Evolutionary conservation across 257 asterid genomes (phyloP).

Genomic region (Schizonepeta tenuifolia): DNA sequence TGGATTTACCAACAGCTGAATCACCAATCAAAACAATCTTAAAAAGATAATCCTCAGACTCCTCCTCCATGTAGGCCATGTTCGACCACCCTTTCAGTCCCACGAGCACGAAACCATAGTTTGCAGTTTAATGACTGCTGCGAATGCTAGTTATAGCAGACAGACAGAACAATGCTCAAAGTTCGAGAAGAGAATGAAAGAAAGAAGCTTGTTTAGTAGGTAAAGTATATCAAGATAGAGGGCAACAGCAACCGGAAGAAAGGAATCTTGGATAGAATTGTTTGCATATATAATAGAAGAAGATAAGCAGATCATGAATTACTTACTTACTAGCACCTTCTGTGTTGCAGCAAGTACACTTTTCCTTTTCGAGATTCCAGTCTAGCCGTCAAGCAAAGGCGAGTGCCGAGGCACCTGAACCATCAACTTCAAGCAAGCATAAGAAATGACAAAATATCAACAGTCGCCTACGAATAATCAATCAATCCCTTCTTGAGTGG

Average conservation of each 20-base stretch:
- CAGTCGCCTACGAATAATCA: background rate
- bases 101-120: constrained; percentile 44
- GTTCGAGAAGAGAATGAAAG: constrained; percentile 16
- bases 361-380: constrained; percentile 25
- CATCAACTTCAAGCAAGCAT: constrained; percentile 35
- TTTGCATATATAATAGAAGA: constrained; percentile 21
- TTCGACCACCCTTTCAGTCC: constrained; percentile 40
- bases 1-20: constrained; percentile 93
- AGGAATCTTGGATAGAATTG: constrained; percentile 32
- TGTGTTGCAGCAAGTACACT: constrained; percentile 4
- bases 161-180: constrained; percentile 14
- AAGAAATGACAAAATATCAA: constrained; percentile 30
- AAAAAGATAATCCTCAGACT: constrained; percentile 72
- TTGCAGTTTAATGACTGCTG: constrained; percentile 23
- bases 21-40: constrained; percentile 75
- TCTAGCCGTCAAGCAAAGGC: constrained; percentile 23
- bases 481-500: background rate
- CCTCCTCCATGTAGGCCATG: constrained; percentile 67
- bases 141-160: constrained; percentile 16
- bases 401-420: constrained; percentile 45
- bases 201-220: constrained; percentile 49
- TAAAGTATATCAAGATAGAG: constrained; percentile 30
- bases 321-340: constrained; percentile 17
- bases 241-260: constrained; percentile 30
- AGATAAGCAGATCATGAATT: background rate